These are phyloP conservation scores for Thozetella sp. DNA, from an alignment of 495 filamentous ascomycete species.

Conservation along the genomic window DNA sequence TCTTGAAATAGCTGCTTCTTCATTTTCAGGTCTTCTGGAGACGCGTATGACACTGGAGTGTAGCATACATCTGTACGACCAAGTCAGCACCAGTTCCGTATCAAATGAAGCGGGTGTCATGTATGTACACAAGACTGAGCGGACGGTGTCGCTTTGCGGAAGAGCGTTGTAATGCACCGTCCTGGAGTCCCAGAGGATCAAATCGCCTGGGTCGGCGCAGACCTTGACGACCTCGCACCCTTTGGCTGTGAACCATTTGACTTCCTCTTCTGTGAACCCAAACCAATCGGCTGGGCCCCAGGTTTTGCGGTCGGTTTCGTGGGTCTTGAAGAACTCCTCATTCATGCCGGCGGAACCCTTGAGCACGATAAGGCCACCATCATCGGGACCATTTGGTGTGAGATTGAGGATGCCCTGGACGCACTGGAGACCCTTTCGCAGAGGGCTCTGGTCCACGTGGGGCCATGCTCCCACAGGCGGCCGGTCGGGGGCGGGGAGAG, in stretches of 20 bases:
- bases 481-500: slow-evolving; percentile 36
- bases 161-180: slow-evolving; percentile 41
- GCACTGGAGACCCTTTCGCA: slow-evolving; percentile 40
- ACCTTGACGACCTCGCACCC: slow-evolving; percentile 38
- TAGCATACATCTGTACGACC: too few species aligned
- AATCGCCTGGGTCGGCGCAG: slow-evolving; percentile 39
- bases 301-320: slow-evolving; percentile 31
- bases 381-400: slow-evolving; percentile 39
- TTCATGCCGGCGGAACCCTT: slow-evolving; percentile 32
- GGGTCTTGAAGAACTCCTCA: slow-evolving; percentile 35
- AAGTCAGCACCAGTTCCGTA: too few species aligned
- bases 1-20: too few species aligned
- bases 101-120: too few species aligned
- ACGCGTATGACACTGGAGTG: too few species aligned
- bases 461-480: slow-evolving; percentile 43
- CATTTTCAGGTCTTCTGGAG: too few species aligned
- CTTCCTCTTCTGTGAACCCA: slow-evolving; percentile 36
- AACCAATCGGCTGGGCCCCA: slow-evolving; percentile 39
- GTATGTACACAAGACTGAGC: too few species aligned
- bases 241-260: slow-evolving; percentile 38
- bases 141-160: too few species aligned
- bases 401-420: slow-evolving; percentile 51
- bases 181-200: slow-evolving; percentile 44
- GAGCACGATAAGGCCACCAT: slow-evolving; percentile 44
- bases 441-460: slow-evolving; percentile 46